A percentile compares a stretch with the other conserved stretches of the same genome.
Conservation (phyloP, 345 rosid genomes). For the Hevea brasiliensis region DNA sequence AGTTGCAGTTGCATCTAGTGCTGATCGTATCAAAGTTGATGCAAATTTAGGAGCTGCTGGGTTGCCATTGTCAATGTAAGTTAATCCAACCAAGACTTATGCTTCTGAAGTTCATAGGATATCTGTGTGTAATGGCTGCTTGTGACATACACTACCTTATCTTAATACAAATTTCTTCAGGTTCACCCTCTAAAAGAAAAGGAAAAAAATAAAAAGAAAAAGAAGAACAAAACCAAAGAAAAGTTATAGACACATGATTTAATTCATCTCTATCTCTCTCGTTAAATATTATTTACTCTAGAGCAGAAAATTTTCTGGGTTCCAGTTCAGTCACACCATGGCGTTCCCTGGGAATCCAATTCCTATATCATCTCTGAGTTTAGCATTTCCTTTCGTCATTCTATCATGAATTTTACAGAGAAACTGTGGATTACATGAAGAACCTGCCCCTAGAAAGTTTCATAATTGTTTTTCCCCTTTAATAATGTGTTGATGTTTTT, state of each 20-base stretch:
- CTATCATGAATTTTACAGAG: not conserved
- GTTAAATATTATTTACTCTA: too few relatives aligned
- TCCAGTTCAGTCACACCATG: not conserved
- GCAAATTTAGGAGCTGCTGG: conserved; percentile 95
- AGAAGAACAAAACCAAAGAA: too few relatives aligned
- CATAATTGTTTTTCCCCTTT: not conserved
- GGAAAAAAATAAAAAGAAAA: too few relatives aligned
- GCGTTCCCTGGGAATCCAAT: not conserved
- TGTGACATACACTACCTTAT: not conserved
- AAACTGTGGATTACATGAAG: not conserved
- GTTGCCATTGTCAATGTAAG: conserved; percentile 68
- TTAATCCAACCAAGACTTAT: not conserved
- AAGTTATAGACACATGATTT: too few relatives aligned
- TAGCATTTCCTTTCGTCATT: not conserved
- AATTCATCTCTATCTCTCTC: too few relatives aligned
- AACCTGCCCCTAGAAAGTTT: not conserved
- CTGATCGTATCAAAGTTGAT: conserved; percentile 94
- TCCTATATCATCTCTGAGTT: not conserved
- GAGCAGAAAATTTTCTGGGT: not conserved
- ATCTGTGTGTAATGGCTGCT: not conserved
- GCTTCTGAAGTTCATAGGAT: not conserved
- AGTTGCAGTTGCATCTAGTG: conserved; percentile 96
- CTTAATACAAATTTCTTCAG: not conserved
- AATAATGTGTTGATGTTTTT: not conserved
- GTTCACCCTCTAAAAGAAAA: not conserved